Evolutionary conservation across 1,139 yeast species (phyloP).

Genomic region (Candida sp.): DNA sequence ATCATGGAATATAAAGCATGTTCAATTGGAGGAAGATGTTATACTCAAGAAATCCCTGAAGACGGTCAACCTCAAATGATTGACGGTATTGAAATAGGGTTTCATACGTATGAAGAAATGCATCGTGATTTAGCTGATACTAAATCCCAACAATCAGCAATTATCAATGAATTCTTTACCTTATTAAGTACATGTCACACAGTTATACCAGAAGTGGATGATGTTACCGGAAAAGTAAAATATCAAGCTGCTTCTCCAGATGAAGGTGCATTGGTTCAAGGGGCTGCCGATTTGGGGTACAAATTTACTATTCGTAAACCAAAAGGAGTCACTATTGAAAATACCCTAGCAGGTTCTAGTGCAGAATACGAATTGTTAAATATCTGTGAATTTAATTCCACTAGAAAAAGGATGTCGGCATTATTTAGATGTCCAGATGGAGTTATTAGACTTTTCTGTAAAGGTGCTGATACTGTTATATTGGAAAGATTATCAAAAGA

Average conservation of each 20-base stretch:
- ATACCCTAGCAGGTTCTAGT: slow-evolving; percentile 32
- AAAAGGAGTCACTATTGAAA: slow-evolving; percentile 67
- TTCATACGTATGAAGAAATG: slow-evolving; percentile 67
- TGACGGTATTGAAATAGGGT: slow-evolving; percentile 84
- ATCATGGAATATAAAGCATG: slow-evolving; percentile 97
- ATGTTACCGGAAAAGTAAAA: slow-evolving; percentile 59
- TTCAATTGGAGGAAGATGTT: slow-evolving; percentile 89
- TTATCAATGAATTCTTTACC: slow-evolving; percentile 80
- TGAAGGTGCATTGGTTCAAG: slow-evolving; percentile 97
- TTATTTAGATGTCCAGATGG: slow-evolving; percentile 95
- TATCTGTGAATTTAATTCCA: slow-evolving; percentile 94
- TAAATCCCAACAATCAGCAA: slow-evolving; percentile 47
- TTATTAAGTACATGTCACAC: slow-evolving; percentile 94
- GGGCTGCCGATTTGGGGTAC: slow-evolving; percentile 84
- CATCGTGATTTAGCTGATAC: slow-evolving; percentile 44
- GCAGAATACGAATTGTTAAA: slow-evolving; percentile 73
- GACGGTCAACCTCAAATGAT: slow-evolving; percentile 69
- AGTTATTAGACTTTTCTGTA: slow-evolving; percentile 79
- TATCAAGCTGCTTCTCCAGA: slow-evolving; percentile 99
- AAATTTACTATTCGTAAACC: slow-evolving; percentile 85
- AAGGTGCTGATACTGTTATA: slow-evolving; percentile 98
- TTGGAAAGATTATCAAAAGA: slow-evolving; percentile 69
- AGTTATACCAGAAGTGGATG: slow-evolving; percentile 85
- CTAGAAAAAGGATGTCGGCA: slow-evolving; percentile 97
- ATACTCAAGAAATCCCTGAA: slow-evolving; percentile 87